Evolutionary conservation across 2,329 filamentous ascomycete genomes (phyloP), one percentile per base, ranked within the genome.

Genomic region (Chaetomiaceae sp.): DNA sequence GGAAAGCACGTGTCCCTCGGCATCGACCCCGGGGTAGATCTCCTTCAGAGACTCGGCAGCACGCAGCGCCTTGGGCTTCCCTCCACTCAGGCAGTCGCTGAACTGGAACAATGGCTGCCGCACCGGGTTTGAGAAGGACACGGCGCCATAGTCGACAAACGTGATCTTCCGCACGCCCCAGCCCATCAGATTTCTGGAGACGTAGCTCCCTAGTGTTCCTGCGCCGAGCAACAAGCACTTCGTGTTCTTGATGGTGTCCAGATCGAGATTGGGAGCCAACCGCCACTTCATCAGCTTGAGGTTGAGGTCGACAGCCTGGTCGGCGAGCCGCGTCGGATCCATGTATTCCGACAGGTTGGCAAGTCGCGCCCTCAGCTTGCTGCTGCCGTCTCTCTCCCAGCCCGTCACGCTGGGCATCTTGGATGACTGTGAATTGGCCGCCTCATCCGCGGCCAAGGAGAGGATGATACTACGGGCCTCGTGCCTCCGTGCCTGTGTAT

Each of bases 211-310:
- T 1, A 98, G 73, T 0, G 93, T 98, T 12, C 93, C 93, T 1
- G 93, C 89, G 4, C 93, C 93, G 1, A 98, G 79, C 3, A 98
- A 71, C 14, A 98, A 76, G 61, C 93, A 98, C 61, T 83, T 95
- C 3, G 88, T 91, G 47, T 84, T 78, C 61, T 95, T 96, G 62
- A 97, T 90, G 24, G 79, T 78, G 24, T 96, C 89, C 9, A 98
- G 78, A 62, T 97, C 78, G 33, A 98, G 76, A 41, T 83, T 83
- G 0, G 93, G 93, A 7, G 89, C 88, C 58, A 98, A 88, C 32
- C 93, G 83, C 93, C 93, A 98, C 69, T 96, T 98, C 83, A 98
- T 98, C 48, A 98, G 76, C 68, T 97, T 97, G 50, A 97, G 74
- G 60, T 98, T 98, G 48, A 98, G 75, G 60, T 98, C 93, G 9